Conservation (phyloP, 2,329 filamentous ascomycete species). For the Zymoseptoria brevis region DNA sequence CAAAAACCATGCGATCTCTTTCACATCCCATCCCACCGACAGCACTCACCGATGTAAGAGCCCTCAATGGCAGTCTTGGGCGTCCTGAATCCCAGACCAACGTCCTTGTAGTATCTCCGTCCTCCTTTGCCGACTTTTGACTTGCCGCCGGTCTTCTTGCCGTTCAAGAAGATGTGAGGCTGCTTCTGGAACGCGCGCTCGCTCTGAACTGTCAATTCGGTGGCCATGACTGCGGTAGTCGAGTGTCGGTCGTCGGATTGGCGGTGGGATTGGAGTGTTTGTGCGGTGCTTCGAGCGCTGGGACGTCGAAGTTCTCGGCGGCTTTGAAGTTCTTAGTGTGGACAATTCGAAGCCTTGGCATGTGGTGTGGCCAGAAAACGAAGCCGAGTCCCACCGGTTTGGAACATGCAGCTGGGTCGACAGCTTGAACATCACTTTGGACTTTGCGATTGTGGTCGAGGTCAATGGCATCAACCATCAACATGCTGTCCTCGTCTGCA, state of each 20-base stretch:
- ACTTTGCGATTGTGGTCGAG: background rate
- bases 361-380: background rate
- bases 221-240: slow-evolving; percentile 67
- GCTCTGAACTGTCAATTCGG: slow-evolving; percentile 98
- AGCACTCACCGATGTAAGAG: slow-evolving; percentile 86
- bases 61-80: slow-evolving; percentile 98
- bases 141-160: slow-evolving; percentile 83
- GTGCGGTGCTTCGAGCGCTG: slow-evolving; percentile 1
- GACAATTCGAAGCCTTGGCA: background rate
- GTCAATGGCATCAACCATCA: background rate
- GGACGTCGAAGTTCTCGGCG: background rate
- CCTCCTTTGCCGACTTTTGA: slow-evolving; percentile 80
- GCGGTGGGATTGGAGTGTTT: slow-evolving; percentile 2
- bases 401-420: background rate
- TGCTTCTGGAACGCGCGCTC: slow-evolving; percentile 99
- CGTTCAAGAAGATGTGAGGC: slow-evolving; percentile 99
- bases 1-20: slow-evolving; percentile 3
- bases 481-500: background rate
- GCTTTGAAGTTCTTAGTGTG: background rate
- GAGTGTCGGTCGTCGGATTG: slow-evolving; percentile 5
- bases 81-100: slow-evolving; percentile 97
- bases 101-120: slow-evolving; percentile 98
- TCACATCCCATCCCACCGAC: slow-evolving; percentile 4
- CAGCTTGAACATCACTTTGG: background rate
- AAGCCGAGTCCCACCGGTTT: background rate